phyloP scores from a whole-genome alignment of 768 basidiomycete genomes.

The Pleurotus pulmonarius region DNA sequence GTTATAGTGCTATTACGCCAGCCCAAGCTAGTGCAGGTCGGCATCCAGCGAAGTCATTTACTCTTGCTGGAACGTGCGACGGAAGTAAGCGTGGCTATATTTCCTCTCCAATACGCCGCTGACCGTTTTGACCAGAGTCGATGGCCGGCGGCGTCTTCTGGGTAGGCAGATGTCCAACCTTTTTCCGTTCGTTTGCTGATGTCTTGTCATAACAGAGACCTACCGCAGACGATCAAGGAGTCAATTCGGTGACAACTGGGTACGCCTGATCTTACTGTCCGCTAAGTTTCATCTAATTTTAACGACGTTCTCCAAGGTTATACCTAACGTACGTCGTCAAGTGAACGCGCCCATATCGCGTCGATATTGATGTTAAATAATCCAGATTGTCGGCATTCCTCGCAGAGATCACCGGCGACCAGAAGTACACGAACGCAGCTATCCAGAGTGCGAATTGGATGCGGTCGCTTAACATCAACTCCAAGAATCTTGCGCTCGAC shows the following conservation, averaged over 20 bases:
- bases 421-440: slow-evolving; percentile 43
- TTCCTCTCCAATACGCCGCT: background rate
- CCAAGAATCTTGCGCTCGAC: slow-evolving; percentile 40
- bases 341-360: background rate
- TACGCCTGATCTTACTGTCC: slow-evolving; percentile 17
- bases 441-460: slow-evolving; percentile 47
- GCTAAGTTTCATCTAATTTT: slow-evolving; percentile 2
- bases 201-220: slow-evolving; percentile 30
- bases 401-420: slow-evolving; percentile 39
- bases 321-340: slow-evolving; percentile 30
- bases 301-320: slow-evolving; percentile 19
- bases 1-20: slow-evolving; percentile 37
- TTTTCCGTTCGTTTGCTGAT: background rate
- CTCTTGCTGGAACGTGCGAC: slow-evolving; percentile 37
- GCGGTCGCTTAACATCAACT: slow-evolving; percentile 38
- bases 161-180: slow-evolving; percentile 24
- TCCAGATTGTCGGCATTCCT: slow-evolving; percentile 46
- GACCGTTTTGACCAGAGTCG: slow-evolving; percentile 24
- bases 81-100: slow-evolving; percentile 27
- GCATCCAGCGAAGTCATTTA: slow-evolving; percentile 37
- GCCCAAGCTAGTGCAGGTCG: slow-evolving; percentile 32
- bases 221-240: slow-evolving; percentile 32
- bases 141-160: slow-evolving; percentile 58
- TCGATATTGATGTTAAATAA: background rate
- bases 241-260: slow-evolving; percentile 54